Percentiles rank a stretch among this genome's conserved stretches.
phyloP scores from a whole-genome alignment of 108 stramenopile species.

The Pseudonitzschia delicatissima region DNA sequence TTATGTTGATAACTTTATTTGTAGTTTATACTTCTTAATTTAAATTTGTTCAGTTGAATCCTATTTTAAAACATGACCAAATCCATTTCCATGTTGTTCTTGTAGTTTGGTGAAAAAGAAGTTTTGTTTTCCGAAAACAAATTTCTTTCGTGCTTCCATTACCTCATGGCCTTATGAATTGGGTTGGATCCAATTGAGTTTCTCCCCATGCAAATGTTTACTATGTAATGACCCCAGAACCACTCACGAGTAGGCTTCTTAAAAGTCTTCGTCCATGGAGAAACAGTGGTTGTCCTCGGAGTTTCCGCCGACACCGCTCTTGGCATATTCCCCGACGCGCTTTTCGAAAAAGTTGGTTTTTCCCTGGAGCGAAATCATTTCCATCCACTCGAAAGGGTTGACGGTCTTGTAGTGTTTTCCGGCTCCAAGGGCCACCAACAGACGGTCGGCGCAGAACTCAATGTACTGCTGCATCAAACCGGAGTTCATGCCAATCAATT shows the following conservation, averaged over 20 bases:
- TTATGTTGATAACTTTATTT: no score
- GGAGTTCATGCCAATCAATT: constrained; percentile 92
- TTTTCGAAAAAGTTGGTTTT: constrained; percentile 99
- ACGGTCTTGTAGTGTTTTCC: constrained; percentile 7
- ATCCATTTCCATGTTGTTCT: no score
- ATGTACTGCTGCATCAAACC: constrained; percentile 90
- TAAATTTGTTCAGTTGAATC: no score
- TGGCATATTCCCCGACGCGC: constrained; percentile 96
- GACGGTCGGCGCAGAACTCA: constrained; percentile 88
- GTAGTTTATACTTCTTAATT: no score
- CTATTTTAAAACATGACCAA: no score
- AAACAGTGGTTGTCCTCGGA: constrained; percentile 8
- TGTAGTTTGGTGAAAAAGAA: no score
- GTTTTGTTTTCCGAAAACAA: no score
- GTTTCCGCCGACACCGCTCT: constrained; percentile 90
- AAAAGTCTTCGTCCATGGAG: not conserved
- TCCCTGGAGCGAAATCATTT: constrained; percentile 91
- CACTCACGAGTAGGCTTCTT: not conserved
- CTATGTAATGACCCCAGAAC: no score
- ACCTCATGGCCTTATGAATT: no score
- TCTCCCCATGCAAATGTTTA: no score
- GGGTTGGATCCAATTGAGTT: no score
- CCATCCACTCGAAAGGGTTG: constrained; percentile 68
- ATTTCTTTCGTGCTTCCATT: not conserved
- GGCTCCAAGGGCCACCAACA: constrained; percentile 76